Conservation (phyloP, 768 basidiomycete genomes). For the Kwoniella heveanensis region DNA sequence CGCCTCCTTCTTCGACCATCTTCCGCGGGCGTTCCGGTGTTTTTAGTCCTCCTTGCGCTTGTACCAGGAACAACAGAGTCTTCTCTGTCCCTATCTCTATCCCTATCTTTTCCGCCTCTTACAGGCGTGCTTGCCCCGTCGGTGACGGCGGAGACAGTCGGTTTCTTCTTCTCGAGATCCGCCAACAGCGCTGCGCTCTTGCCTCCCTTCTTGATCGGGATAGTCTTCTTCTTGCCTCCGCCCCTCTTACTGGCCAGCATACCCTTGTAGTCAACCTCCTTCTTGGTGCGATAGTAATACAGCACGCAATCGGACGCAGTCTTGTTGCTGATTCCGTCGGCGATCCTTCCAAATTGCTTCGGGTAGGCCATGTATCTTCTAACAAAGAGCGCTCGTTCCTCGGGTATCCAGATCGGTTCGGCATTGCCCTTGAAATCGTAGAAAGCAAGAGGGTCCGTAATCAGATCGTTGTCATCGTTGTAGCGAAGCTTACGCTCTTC, state of each 20-base stretch:
- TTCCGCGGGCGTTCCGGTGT: neutral
- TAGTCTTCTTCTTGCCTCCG: slow-evolving; percentile 29
- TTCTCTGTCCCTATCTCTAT: slow-evolving; percentile 14
- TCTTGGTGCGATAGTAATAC: slow-evolving; percentile 95
- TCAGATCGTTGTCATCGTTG: slow-evolving; percentile 81
- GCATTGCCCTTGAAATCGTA: slow-evolving; percentile 69
- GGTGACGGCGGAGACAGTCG: slow-evolving; percentile 22
- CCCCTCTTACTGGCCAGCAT: slow-evolving; percentile 37
- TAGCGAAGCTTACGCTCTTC: slow-evolving; percentile 55
- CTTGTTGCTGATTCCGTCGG: slow-evolving; percentile 74
- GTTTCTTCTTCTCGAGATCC: slow-evolving; percentile 40
- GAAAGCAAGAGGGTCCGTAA: slow-evolving; percentile 75
- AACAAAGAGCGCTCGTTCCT: slow-evolving; percentile 75
- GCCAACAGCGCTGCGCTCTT: slow-evolving; percentile 41
- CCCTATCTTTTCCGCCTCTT: slow-evolving; percentile 6
- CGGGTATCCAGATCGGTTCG: slow-evolving; percentile 83
- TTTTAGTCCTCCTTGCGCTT: slow-evolving; percentile 13
- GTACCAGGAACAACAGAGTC: slow-evolving; percentile 23
- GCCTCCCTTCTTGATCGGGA: slow-evolving; percentile 44
- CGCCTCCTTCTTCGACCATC: slow-evolving; percentile 11
- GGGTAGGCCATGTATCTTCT: slow-evolving; percentile 81
- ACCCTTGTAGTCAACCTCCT: slow-evolving; percentile 61
- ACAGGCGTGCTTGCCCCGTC: slow-evolving; percentile 25
- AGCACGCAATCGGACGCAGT: slow-evolving; percentile 84
- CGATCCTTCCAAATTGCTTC: slow-evolving; percentile 94